Base-by-base conservation (phyloP, 2,329 filamentous ascomycete species). In the Alternaria angustiovoidea region DNA sequence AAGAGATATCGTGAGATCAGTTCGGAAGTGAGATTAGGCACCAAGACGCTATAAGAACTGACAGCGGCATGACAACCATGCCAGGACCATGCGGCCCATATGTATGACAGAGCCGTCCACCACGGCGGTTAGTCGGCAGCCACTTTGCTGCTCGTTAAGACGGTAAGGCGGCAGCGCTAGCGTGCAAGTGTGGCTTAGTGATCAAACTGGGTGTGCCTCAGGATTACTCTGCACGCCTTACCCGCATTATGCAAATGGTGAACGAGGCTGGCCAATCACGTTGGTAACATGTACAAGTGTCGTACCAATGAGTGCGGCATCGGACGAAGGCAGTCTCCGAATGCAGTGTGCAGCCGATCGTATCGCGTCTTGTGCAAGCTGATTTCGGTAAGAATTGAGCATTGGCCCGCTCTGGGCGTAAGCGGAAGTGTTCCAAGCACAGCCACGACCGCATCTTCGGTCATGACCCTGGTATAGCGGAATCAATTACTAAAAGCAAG, bases 151-250 rank as follows among this genome's bases (percentile, higher is more conserved):
- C 34, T 32, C 53, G 57, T 60, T 20, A 57, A 38, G 36, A 39
- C 57, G 57, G 57, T 60, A 60, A 51, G 53, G 47, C 52, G 46
- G 52, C 57, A 24, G 20, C 57, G 32, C 57, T 60, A 60, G 53
- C 24, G 46, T 46, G 22, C 32, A 51, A 52, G 46, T 49, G 34
- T 51, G 53, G 20, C 46, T 46, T 56, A 26, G 49, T 51, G 46
- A 42, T 47, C 32, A 60, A 41, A 30, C 32, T 36, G 52, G 26
- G 32, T 14, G 56, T 22, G 51, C 44, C 12, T 16, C 16, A 42
- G 44, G 44, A 39, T 51, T 36, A 28, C 28, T 26, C 20, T 30
- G 39, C 28, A 46, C 39, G 34, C 42, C 46, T 56, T 56, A 32
- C 46, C 46, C 30, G 16, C 44, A 41, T n/a, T 36, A 48, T 18